Evolutionary conservation across 371 early-diverging fungal genomes (phyloP), one percentile per base, ranked within the genome.

Genomic region (Lichtheimia ornata): DNA sequence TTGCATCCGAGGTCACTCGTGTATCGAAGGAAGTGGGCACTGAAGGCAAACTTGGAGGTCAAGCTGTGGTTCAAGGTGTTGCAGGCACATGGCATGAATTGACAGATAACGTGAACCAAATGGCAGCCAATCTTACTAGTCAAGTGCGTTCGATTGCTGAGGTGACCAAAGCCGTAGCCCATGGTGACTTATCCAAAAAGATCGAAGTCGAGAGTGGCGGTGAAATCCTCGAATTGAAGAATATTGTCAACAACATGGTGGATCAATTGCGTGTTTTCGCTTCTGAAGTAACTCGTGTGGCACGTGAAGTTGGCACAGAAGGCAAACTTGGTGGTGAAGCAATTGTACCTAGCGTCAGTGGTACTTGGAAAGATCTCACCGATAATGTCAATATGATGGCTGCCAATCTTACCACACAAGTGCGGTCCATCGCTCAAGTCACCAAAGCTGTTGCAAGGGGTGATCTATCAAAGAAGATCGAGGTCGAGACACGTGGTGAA

Each of bases 401-500:
- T 3, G 70, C 74, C 18, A 82, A 82, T 47, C 45, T 82, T 17
- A 82, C 80, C 1, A 51, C 62, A 7, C 83, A 83, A 63, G 82
- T 88, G 6, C 75, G 88, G 4, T 82, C 82, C 1, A 83, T 82
- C 62, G 83, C 83, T 15, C 74, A 75, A 41, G 83, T 84, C 40
- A 79, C 85, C 4, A 76, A 80, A 9, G 80, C 85, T 2, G 85
- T 83, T 1, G 81, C 87, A 2, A 73, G 70, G 2, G 88, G 87
- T 13, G 85, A 87, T 66, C 74, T 83, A 28, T 82, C 81, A 7
- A 76, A 81, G 28, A 81, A 80, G 67, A 85, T 90, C 53, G 86
- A 83, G 17, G 82, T 87, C 6, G 85, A 87, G 57, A 57, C 43
- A 4, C 54, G 49, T 24, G 70, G 70, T 27, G 70, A 69, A 49